phyloP scores from a whole-genome alignment of 805 yeast genomes.

The Suhomyces prunicola region DNA sequence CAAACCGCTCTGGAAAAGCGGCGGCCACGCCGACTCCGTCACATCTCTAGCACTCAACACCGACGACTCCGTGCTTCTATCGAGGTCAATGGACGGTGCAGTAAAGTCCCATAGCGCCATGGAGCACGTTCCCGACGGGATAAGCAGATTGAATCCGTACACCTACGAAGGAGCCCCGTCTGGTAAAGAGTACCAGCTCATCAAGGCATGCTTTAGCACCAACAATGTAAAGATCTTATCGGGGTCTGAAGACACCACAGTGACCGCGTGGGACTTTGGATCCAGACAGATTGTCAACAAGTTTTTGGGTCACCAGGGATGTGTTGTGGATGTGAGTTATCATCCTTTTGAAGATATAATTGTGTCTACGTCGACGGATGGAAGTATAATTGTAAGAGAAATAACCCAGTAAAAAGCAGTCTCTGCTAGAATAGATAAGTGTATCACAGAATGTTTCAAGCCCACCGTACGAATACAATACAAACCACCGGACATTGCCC shows the following conservation, averaged over 20 bases:
- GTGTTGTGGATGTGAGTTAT: slow-evolving; percentile 59
- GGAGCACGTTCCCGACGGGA: slow-evolving; percentile 37
- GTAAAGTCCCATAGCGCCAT: slow-evolving; percentile 57
- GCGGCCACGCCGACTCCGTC: slow-evolving; percentile 38
- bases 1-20: slow-evolving; percentile 45
- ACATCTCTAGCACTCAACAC: slow-evolving; percentile 52
- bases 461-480: no score
- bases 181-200: slow-evolving; percentile 48
- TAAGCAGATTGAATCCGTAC: slow-evolving; percentile 41
- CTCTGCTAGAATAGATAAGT: no score
- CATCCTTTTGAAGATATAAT: slow-evolving; percentile 43
- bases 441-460: no score
- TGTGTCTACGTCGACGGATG: slow-evolving; percentile 54
- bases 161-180: slow-evolving; percentile 58
- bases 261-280: slow-evolving; percentile 58
- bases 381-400: slow-evolving; percentile 50
- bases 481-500: no score
- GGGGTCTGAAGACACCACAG: slow-evolving; percentile 62
- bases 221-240: slow-evolving; percentile 43
- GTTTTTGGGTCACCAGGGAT: slow-evolving; percentile 57
- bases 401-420: neutral
- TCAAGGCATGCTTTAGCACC: slow-evolving; percentile 48
- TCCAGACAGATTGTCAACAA: slow-evolving; percentile 47
- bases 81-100: slow-evolving; percentile 56
- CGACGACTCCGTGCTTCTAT: slow-evolving; percentile 45